These are phyloP conservation scores for Przewalskia tangutica DNA, from an alignment of 257 asterid species.

Conservation along the genomic window DNA sequence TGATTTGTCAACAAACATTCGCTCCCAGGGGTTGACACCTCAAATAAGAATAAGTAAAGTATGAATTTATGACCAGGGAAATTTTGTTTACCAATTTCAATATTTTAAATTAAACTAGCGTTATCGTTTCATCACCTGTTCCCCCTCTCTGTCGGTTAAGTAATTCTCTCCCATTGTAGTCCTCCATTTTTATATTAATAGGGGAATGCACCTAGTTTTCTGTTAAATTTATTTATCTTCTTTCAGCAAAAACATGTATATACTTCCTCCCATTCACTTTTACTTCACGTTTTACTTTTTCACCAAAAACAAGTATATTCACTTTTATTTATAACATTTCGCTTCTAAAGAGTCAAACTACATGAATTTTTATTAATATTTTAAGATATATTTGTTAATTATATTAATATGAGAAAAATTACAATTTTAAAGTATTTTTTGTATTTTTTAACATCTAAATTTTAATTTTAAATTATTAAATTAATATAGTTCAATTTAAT, in stretches of 20 bases:
- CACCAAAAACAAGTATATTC: too few species aligned
- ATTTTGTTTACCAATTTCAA: neutral
- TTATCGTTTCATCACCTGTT: neutral
- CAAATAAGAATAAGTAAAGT: neutral
- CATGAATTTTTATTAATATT: too few species aligned
- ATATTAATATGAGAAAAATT: too few species aligned
- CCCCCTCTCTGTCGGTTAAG: neutral
- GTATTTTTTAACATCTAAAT: too few species aligned
- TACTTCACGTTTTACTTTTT: too few species aligned
- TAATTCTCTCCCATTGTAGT: neutral
- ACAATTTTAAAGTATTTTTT: too few species aligned
- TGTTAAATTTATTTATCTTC: neutral
- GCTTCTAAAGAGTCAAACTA: too few species aligned
- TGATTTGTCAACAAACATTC: constrained; percentile 9
- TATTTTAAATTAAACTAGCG: neutral
- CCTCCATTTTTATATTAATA: neutral
- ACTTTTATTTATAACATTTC: too few species aligned
- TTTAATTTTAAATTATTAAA: too few species aligned
- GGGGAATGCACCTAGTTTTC: neutral
- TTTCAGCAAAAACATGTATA: neutral
- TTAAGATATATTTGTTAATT: too few species aligned
- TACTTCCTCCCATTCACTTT: too few species aligned
- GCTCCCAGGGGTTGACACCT: neutral
- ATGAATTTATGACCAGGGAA: neutral
- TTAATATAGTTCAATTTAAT: too few species aligned